Evolutionary conservation across 192 early-diverging fungal species (phyloP).

Genomic region (Umbelopsis ramanniana): DNA sequence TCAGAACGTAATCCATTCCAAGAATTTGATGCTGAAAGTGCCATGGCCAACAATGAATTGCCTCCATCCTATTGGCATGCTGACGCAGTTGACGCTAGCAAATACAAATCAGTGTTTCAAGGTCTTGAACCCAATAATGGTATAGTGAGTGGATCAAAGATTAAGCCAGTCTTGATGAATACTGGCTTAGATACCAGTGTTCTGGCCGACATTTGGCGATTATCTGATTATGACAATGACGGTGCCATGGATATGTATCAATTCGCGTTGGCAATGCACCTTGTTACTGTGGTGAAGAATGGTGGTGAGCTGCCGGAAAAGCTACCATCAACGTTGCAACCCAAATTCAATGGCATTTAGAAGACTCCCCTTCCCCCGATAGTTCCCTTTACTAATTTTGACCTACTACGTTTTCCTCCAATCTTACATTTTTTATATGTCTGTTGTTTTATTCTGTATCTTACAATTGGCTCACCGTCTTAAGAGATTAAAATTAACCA

Average conservation of each 20-base stretch:
- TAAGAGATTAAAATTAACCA: slow-evolving; percentile 91
- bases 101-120: slow-evolving; percentile 44
- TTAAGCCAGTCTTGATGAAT: slow-evolving; percentile 51
- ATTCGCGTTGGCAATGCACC: slow-evolving; percentile 73
- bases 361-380: not conserved
- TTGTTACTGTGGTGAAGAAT: slow-evolving; percentile 40
- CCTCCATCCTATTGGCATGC: slow-evolving; percentile 46
- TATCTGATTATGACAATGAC: slow-evolving; percentile 65
- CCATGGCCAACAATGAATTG: slow-evolving; percentile 13
- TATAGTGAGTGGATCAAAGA: slow-evolving; percentile 41
- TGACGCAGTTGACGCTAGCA: slow-evolving; percentile 39
- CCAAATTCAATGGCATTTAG: slow-evolving; percentile 15
- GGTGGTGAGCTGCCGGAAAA: slow-evolving; percentile 36
- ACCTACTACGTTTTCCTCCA: not conserved
- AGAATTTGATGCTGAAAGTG: slow-evolving; percentile 10
- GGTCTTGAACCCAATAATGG: slow-evolving; percentile 43
- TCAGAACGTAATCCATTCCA: slow-evolving; percentile 46
- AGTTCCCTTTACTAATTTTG: not conserved
- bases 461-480: slow-evolving; percentile 17
- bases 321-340: slow-evolving; percentile 31
- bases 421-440: not conserved
- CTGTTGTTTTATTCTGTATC: slow-evolving; percentile 12
- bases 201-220: slow-evolving; percentile 67
- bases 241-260: slow-evolving; percentile 73
- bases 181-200: slow-evolving; percentile 56